Conservation (phyloP, 768 basidiomycete genomes). For the Amanita phalloides region DNA sequence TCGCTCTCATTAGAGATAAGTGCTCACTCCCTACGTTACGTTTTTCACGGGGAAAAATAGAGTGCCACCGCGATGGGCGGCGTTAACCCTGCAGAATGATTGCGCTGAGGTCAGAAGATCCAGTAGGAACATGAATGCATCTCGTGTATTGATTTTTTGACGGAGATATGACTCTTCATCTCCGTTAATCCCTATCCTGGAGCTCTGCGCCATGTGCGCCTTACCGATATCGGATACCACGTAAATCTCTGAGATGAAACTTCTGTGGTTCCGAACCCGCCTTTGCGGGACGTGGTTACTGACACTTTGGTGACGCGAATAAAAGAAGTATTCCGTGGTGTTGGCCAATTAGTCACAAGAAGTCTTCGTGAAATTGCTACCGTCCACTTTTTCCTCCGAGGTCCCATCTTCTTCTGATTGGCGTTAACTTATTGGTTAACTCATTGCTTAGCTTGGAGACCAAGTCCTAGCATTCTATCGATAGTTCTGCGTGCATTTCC, state of each 20-base stretch:
- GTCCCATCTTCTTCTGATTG: slow-evolving; percentile 1
- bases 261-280: background rate
- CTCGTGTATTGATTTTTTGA: background rate
- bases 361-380: slow-evolving; percentile 1
- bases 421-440: background rate
- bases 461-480: background rate
- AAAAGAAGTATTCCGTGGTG: background rate
- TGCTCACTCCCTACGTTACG: background rate
- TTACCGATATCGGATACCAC: background rate
- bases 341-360: background rate
- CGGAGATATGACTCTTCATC: background rate
- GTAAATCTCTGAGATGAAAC: background rate
- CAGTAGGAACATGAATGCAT: background rate
- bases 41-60: background rate
- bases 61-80: background rate
- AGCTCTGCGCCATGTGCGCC: background rate
- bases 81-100: background rate
- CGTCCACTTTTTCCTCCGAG: slow-evolving; percentile 1
- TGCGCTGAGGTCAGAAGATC: background rate
- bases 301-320: background rate
- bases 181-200: background rate
- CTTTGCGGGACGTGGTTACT: background rate
- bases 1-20: background rate
- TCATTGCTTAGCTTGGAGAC: background rate
- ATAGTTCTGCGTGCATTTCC: background rate